Percentiles rank a stretch among this genome's conserved stretches.
phyloP scores from a whole-genome alignment of 75 land plant genomes.

The Cunninghamia lanceolata region DNA sequence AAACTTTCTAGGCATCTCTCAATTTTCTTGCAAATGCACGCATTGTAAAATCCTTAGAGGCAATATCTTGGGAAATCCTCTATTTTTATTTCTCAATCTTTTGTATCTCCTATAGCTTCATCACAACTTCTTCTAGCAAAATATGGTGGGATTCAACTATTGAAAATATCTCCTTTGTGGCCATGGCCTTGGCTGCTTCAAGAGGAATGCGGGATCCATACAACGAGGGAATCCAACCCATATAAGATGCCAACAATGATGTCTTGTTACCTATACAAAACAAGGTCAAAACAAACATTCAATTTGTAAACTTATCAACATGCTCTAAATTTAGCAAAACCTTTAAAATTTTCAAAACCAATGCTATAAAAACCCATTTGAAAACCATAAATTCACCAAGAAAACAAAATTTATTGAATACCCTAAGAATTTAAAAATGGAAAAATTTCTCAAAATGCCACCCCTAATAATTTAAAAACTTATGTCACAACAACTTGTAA shows the following conservation, averaged over 20 bases:
- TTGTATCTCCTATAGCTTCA: constrained; percentile 81
- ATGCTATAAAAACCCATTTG: neutral
- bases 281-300: neutral
- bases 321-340: neutral
- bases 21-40: constrained; percentile 73
- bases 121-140: constrained; percentile 76
- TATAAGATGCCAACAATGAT: constrained; percentile 42
- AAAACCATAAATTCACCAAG: too few species aligned
- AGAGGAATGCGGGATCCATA: constrained; percentile 28
- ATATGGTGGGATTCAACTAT: constrained; percentile 66
- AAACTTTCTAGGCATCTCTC: constrained; percentile 67
- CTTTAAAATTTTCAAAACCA: neutral
- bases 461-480: too few species aligned
- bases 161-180: constrained; percentile 58
- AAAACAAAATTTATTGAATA: too few species aligned
- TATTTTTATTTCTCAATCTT: constrained; percentile 73
- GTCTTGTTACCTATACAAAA: neutral
- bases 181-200: constrained; percentile 26
- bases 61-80: constrained; percentile 46
- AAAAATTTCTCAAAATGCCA: too few species aligned
- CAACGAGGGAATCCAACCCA: constrained; percentile 61
- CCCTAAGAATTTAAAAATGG: too few species aligned
- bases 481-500: too few species aligned
- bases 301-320: too few species aligned
- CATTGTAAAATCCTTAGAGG: constrained; percentile 48